A percentile compares a stretch with the other conserved stretches of the same genome.
Conservation (phyloP, 257 asterid genomes). For the Asclepias syriaca region DNA sequence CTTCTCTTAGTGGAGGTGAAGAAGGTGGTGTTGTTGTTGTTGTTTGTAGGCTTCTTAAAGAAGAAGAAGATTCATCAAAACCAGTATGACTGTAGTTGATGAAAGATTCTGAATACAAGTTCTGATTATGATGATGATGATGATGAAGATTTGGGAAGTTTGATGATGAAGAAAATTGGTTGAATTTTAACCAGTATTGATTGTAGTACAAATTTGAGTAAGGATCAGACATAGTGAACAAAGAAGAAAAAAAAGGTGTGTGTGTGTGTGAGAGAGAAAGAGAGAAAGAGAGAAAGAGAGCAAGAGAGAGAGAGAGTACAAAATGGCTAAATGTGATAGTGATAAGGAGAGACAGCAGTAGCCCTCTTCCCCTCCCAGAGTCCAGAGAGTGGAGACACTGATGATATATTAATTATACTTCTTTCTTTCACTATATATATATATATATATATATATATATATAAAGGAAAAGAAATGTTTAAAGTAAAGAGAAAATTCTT, state of each 20-base stretch:
- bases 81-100: background rate
- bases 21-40: constrained; percentile 1
- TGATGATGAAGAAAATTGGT: constrained; percentile 6
- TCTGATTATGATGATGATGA: constrained; percentile 8
- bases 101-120: constrained; percentile 5
- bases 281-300: background rate
- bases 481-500: background rate
- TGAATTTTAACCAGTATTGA: constrained; percentile 20
- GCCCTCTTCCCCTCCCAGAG: background rate
- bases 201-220: constrained; percentile 23
- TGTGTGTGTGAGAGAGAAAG: background rate
- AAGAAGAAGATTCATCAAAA: constrained; percentile 1
- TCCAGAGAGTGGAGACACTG: constrained; percentile 7
- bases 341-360: background rate
- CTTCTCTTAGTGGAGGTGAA: constrained; percentile 36
- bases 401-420: background rate
- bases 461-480: background rate
- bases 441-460: background rate
- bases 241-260: too few relatives aligned
- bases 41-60: background rate
- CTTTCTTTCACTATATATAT: too few relatives aligned
- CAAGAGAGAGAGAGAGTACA: constrained; percentile 11
- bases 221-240: constrained; percentile 26
- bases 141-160: constrained; percentile 9
- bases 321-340: constrained; percentile 14